phyloP scores from a whole-genome alignment of 108 stramenopile species.

The Skeletonema costatum region DNA sequence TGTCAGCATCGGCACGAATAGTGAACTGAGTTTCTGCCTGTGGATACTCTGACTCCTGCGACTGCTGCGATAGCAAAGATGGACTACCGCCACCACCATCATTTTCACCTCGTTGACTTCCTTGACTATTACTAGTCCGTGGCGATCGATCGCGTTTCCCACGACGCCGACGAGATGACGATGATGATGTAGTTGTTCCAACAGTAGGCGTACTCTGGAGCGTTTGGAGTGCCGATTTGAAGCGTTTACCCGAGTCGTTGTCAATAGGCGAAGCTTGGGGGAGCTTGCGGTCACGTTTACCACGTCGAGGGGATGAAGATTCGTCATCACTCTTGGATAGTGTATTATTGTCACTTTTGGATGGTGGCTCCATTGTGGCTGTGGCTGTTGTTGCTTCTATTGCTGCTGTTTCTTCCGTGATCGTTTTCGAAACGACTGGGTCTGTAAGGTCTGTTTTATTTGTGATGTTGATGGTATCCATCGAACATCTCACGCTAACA shows the following conservation, averaged over 20 bases:
- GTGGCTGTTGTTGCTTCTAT: not conserved
- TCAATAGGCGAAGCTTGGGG: not conserved
- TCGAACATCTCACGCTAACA: not conserved
- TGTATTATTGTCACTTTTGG: not conserved
- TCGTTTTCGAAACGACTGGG: not conserved
- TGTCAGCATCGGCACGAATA: slow-evolving; percentile 14
- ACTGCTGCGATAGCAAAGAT: not conserved
- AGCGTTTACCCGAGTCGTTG: not conserved
- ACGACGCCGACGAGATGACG: not conserved
- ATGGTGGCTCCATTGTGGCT: not conserved
- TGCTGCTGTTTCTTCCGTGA: not conserved
- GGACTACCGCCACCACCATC: not conserved
- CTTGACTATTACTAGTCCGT: not conserved
- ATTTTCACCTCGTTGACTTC: not conserved
- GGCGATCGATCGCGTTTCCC: slow-evolving; percentile 5
- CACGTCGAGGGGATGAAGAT: slow-evolving; percentile 12
- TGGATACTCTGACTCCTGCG: not conserved
- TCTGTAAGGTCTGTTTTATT: not conserved
- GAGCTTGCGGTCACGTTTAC: not conserved
- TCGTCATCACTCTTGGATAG: not conserved
- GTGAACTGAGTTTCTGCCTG: slow-evolving; percentile 18
- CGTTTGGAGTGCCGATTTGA: not conserved
- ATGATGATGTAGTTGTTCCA: not conserved
- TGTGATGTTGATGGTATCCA: not conserved
- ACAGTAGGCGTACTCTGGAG: not conserved